Conservation (phyloP, 108 stramenopile species). For the Cyclotella cryptica region DNA sequence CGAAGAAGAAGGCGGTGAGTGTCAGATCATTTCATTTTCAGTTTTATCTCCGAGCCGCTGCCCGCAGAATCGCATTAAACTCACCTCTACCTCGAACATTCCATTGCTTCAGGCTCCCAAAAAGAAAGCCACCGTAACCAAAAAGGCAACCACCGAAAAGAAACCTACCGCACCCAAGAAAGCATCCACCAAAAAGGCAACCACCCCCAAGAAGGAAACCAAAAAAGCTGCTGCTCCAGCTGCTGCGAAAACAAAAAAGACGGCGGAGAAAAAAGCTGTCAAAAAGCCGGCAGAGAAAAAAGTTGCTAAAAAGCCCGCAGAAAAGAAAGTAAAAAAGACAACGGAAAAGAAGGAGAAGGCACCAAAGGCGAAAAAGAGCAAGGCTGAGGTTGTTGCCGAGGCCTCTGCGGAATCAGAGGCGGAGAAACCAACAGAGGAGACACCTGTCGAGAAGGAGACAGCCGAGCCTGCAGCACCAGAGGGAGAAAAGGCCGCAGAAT, state of each 20-base stretch:
- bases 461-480: too few species aligned
- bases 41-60: neutral
- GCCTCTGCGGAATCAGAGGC: too few species aligned
- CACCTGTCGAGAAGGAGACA: too few species aligned
- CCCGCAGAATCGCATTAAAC: neutral
- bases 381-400: too few species aligned
- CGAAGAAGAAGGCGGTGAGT: too few species aligned
- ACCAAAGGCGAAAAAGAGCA: too few species aligned
- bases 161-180: neutral
- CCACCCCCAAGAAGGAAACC: neutral
- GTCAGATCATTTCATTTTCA: neutral
- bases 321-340: too few species aligned
- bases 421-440: too few species aligned
- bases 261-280: neutral
- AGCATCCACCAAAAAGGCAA: neutral
- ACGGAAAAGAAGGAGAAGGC: too few species aligned
- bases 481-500: too few species aligned
- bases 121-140: conserved; percentile 3
- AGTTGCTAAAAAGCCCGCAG: neutral
- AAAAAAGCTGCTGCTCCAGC: neutral
- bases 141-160: conserved; percentile 2
- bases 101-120: neutral
- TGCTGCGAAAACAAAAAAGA: neutral
- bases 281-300: conserved; percentile 7
- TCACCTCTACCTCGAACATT: neutral